Percentiles rank a stretch among this genome's conserved stretches.
Evolutionary conservation across 768 basidiomycete species (phyloP).

Genomic region (Holtermannia corniformis): DNA sequence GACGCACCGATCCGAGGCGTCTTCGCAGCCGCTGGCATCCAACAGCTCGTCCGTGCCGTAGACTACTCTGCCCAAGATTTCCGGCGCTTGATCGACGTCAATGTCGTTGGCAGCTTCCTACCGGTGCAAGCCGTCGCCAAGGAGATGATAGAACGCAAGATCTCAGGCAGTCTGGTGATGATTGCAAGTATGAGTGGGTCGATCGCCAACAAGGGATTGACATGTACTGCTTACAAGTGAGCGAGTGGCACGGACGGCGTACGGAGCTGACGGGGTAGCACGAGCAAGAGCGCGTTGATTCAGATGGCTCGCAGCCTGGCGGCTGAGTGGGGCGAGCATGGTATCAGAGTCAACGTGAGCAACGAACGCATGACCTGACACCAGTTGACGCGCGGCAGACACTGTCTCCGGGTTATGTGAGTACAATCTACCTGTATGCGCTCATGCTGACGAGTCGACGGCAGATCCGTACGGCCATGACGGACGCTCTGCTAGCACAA

Average conservation of each 20-base stretch:
- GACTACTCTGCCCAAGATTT: slow-evolving; percentile 15
- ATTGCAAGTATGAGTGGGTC: slow-evolving; percentile 1
- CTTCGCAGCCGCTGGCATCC: slow-evolving; percentile 6
- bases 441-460: not conserved
- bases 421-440: too few species aligned
- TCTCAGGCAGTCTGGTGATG: slow-evolving; percentile 14
- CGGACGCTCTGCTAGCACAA: slow-evolving; percentile 25
- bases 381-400: slow-evolving; percentile 11
- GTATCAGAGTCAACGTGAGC: slow-evolving; percentile 39
- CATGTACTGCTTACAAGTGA: not conserved
- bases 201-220: slow-evolving; percentile 5
- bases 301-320: slow-evolving; percentile 40
- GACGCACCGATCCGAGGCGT: slow-evolving; percentile 9
- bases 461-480: slow-evolving; percentile 30
- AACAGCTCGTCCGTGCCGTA: slow-evolving; percentile 2
- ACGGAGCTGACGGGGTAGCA: slow-evolving; percentile 1
- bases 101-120: slow-evolving; percentile 19
- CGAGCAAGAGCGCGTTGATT: slow-evolving; percentile 37
- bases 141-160: slow-evolving; percentile 10
- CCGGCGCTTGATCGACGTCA: slow-evolving; percentile 28
- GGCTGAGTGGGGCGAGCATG: slow-evolving; percentile 37
- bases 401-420: slow-evolving; percentile 29
- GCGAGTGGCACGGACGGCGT: not conserved
- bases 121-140: slow-evolving; percentile 17
- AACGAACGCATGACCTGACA: too few species aligned